Evolutionary conservation across 768 basidiomycete species (phyloP).

Genomic region (Fibroporia radiculosa): DNA sequence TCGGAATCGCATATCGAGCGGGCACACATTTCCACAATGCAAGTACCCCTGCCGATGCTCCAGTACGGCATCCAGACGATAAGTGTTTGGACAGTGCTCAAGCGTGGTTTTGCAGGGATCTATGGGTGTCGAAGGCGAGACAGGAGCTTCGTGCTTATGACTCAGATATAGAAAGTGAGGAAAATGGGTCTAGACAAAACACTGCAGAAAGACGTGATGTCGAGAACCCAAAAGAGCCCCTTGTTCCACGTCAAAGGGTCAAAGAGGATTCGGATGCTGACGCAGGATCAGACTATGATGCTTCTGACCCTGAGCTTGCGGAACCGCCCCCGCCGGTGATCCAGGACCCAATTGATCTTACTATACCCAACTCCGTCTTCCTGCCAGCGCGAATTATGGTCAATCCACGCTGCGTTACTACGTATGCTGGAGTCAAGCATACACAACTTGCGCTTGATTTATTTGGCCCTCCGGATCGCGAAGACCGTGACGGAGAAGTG

Average conservation of each 20-base stretch:
- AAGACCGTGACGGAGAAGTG: slow-evolving; percentile 35
- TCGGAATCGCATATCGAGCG: slow-evolving; percentile 77
- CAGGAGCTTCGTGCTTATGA: slow-evolving; percentile 61
- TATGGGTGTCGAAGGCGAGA: slow-evolving; percentile 86
- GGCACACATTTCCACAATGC: slow-evolving; percentile 79
- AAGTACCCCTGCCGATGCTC: slow-evolving; percentile 47
- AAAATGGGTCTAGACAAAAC: slow-evolving; percentile 3
- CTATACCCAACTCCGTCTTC: slow-evolving; percentile 85
- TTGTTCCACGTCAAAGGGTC: slow-evolving; percentile 23
- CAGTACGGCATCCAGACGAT: slow-evolving; percentile 64
- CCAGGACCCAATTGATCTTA: slow-evolving; percentile 28
- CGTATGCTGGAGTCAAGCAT: slow-evolving; percentile 96
- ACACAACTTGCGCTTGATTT: slow-evolving; percentile 92
- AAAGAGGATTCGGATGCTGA: slow-evolving; percentile 64
- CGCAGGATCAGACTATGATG: slow-evolving; percentile 82
- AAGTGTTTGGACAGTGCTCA: slow-evolving; percentile 93
- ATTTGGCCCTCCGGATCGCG: slow-evolving; percentile 52
- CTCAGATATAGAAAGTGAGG: slow-evolving; percentile 22
- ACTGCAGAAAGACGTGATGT: slow-evolving; percentile 7
- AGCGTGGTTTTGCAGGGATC: slow-evolving; percentile 96
- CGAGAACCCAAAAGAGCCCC: slow-evolving; percentile 8
- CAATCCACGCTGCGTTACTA: slow-evolving; percentile 95
- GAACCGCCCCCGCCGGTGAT: slow-evolving; percentile 31
- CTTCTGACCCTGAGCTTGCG: slow-evolving; percentile 30
- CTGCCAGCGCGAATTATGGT: slow-evolving; percentile 86